Evolutionary conservation across 2,329 filamentous ascomycete genomes (phyloP).

Genomic region (Eutypella sp.): DNA sequence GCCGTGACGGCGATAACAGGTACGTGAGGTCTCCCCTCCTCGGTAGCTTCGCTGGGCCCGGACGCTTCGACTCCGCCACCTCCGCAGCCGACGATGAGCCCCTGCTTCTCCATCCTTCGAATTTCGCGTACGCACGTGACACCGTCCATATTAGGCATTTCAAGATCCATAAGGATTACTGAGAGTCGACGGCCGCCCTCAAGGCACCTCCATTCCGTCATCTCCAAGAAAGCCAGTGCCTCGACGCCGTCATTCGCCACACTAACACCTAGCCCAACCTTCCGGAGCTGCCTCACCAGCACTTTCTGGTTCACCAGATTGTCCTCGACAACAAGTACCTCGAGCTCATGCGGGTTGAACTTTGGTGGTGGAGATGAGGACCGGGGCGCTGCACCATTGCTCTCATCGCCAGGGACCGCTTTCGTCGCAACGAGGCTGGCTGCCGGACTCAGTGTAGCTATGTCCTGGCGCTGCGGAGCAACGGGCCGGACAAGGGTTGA

Average conservation of each 20-base stretch:
- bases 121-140: constrained; percentile 37
- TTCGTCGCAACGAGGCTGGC: constrained; percentile 17
- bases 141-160: constrained; percentile 25
- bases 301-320: constrained; percentile 58
- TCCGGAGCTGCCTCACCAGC: constrained; percentile 44
- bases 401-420: no score
- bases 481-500: constrained; percentile 9
- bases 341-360: constrained; percentile 16
- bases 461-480: constrained; percentile 20
- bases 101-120: constrained; percentile 31
- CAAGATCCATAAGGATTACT: constrained; percentile 23
- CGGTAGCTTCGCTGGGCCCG: neutral
- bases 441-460: constrained; percentile 12
- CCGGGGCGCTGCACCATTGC: no score
- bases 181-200: constrained; percentile 10
- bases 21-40: constrained; percentile 21
- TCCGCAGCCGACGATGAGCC: constrained; percentile 15
- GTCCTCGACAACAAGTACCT: constrained; percentile 53
- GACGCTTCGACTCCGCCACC: neutral
- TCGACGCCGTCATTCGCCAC: constrained; percentile 55
- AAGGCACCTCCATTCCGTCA: constrained; percentile 8
- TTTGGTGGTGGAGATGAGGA: neutral
- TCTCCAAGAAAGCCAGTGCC: constrained; percentile 33
- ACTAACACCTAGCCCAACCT: constrained; percentile 44
- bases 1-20: constrained; percentile 44